Conservation (phyloP, 345 rosid genomes). For the Leavenworthia alabamica region DNA sequence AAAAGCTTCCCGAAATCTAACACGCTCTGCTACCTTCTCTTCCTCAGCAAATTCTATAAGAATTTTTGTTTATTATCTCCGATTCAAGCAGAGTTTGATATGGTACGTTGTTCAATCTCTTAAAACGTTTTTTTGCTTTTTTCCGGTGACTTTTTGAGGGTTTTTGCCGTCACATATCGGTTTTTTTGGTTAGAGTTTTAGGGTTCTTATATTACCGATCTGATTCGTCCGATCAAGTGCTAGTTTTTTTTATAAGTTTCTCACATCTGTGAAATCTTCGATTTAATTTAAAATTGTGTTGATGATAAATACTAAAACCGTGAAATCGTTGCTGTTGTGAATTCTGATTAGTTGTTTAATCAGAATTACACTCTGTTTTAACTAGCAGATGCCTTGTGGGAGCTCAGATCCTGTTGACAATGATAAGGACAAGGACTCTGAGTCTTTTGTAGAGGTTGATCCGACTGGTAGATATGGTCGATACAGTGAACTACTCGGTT, state of each 20-base stretch:
- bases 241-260: not conserved
- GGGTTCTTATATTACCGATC: conserved; percentile 3
- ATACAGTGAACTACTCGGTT: conserved; percentile 55
- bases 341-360: conserved; percentile 9
- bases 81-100: conserved; percentile 5
- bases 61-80: not conserved
- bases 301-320: not conserved
- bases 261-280: not conserved
- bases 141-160: not conserved
- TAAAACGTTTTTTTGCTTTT: not conserved
- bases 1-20: not conserved
- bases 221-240: not conserved
- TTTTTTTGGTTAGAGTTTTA: conserved; percentile 8
- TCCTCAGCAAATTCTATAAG: not conserved
- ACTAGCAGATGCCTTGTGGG: conserved; percentile 45
- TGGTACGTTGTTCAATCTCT: conserved; percentile 20
- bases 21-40: conserved; percentile 14
- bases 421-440: conserved; percentile 42
- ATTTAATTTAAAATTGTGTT: not conserved
- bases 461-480: conserved; percentile 79
- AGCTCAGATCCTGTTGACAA: conserved; percentile 24
- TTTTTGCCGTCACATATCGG: not conserved
- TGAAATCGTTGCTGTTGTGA: not conserved
- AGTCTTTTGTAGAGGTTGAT: conserved; percentile 65
- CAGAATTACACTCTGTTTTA: conserved; percentile 3